Evolutionary conservation across 1,284 basidiomycete genomes (phyloP), one percentile per base, ranked within the genome.

Genomic region (Fomitopsis schrenkii): DNA sequence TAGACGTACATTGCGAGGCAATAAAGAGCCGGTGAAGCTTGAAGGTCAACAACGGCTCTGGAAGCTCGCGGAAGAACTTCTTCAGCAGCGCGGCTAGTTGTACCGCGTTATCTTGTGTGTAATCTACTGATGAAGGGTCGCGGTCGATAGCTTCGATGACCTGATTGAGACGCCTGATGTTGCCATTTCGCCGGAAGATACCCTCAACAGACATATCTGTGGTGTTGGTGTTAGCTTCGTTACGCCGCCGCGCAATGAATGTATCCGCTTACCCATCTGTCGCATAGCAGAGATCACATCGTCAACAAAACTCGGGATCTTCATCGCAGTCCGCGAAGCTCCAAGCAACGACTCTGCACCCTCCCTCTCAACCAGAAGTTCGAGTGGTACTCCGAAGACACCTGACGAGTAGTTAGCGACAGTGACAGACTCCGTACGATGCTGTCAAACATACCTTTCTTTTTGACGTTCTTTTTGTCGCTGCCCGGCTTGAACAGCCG

Each of bases 131-230:
- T 1, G 87, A 84, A 2, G 93, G 87, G 75, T 99, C 97, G 38
- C 94, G 90, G 74, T 99, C 97, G 59, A 99, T 90, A 17, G 92
- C 87, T 64, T 99, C 97, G 3, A 91, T 90, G 33, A 98, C 81
- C 67, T 95, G 92, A 72, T 94, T 95, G 62, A 98, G 81, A 60
- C 94, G 85, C 58, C 95, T 86, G 71, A 99, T 98, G 74, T 99
- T 98, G 60, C 97, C 97, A 73, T 98, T 98, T 80, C 97, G 96
- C 59, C 97, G 86, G 84, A 99, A 99, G 65, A 99, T 97, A 63
- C 97, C 97, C 76, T 99, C 97, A 42, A 99, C 84, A 5, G 97
- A 98, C 91, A 99, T 94, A 76, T 99, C 95, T 97, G 67, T 14
- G 58, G 59, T 41, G 19, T n/a, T 54, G 60, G 22, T 22, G 50